Evolutionary conservation across 257 asterid genomes (phyloP).

Genomic region (Linaria vulgaris): DNA sequence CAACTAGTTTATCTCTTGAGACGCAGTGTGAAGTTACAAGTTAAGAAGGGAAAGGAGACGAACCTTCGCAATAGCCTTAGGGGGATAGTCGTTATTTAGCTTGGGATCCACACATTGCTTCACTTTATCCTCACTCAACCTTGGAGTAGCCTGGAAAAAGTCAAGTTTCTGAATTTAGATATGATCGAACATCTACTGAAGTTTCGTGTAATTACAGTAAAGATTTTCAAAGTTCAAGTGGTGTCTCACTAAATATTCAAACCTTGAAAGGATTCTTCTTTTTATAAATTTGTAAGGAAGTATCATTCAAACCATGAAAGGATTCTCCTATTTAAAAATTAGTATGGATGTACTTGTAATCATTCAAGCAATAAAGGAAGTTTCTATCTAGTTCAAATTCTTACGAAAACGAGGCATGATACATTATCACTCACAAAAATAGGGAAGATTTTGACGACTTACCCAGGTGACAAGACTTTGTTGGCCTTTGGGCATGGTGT

Average conservation of each 20-base stretch:
- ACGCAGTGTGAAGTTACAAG: background rate
- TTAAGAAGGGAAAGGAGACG: background rate
- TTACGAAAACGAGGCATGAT: background rate
- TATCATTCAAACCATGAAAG: no score
- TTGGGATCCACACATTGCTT: conserved; percentile 88
- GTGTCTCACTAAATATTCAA: no score
- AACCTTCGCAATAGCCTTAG: conserved; percentile 90
- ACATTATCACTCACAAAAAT: background rate
- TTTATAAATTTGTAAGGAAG: no score
- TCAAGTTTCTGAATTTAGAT: background rate
- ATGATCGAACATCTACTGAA: no score
- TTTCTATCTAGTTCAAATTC: background rate
- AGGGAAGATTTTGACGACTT: background rate
- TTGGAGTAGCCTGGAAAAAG: conserved; percentile 74
- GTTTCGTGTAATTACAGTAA: no score
- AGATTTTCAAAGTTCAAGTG: no score
- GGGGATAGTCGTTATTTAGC: conserved; percentile 68
- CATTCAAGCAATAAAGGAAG: no score
- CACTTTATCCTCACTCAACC: conserved; percentile 91
- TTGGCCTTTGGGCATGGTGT: conserved; percentile 95
- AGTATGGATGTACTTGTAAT: no score
- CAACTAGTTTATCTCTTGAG: background rate
- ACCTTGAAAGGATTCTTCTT: no score
- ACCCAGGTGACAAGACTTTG: conserved; percentile 94
- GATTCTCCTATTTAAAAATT: no score